phyloP scores from a whole-genome alignment of 805 yeast species.

The Grigorovia humatica region DNA sequence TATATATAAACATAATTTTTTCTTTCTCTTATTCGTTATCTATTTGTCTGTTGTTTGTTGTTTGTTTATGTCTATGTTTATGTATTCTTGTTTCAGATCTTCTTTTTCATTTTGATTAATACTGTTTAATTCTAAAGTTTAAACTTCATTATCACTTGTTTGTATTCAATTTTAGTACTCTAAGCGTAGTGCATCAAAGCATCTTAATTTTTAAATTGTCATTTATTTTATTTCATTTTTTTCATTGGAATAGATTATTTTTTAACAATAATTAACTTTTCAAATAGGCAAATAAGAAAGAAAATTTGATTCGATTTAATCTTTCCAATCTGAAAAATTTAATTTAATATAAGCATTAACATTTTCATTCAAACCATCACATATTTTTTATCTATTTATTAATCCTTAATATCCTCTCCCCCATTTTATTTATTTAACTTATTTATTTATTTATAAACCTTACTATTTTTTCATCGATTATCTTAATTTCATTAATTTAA shows the following conservation, averaged over 20 bases:
- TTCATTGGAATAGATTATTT: neutral
- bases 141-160: neutral
- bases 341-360: neutral
- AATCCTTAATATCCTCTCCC: neutral
- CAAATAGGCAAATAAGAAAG: neutral
- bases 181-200: neutral
- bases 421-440: neutral
- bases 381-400: neutral
- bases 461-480: constrained; percentile 74
- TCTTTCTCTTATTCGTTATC: neutral
- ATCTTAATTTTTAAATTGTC: neutral
- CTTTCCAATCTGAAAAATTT: neutral
- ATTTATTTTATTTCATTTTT: neutral
- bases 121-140: neutral
- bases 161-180: neutral
- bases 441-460: constrained; percentile 4
- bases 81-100: neutral
- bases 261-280: neutral
- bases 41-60: neutral
- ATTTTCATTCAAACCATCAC: neutral
- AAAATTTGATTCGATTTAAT: neutral
- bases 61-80: too few species aligned
- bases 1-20: neutral
- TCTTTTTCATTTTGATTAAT: neutral
- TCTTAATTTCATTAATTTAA: constrained; percentile 73